Evolutionary conservation across 1,284 basidiomycete genomes (phyloP), one percentile per base, ranked within the genome.

Genomic region (Farysia itapuensis): DNA sequence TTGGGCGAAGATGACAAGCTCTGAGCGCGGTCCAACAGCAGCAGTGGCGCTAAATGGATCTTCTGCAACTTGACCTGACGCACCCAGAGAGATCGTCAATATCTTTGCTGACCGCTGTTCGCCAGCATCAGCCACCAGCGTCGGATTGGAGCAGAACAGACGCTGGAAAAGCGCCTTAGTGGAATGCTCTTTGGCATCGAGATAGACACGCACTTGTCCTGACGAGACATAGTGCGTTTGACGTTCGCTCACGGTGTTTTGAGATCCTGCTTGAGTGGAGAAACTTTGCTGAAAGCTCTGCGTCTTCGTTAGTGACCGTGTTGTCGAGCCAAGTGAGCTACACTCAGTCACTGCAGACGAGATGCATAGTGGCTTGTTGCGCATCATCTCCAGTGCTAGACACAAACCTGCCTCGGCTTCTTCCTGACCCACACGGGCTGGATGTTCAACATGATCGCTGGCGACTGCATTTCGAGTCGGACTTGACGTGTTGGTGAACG

Each of bases 311-410:
- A 35, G 15, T 9, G 6, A 6, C 11, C 18, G 20, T 6, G 18
- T 8, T 8, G 9, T 9, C 6, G 34, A 11, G 7, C 18, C 20
- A 11, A 8, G 19, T 9, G 8, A 8, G 12, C 51, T 51, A 9
- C 29, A 29, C n/a, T 63, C 43, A 9, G 16, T 18, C 19, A 45
- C 28, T 6, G 58, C 39, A 4, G 49, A 45, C 0, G 52, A 32
- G 12, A 70, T 43, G 19, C 43, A 47, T 1, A 74, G 47, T 5
- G 70, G 58, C 12, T 58, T 50, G 39, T 74, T 69, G 4, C 72
- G 67, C 5, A 74, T 63, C 70, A 74, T 74, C 42, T 74, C 70
- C 21, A 74, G 44, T 0, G 72, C 68, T 19, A 74, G 41, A 41
- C 70, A 69, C 21, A 74, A 42, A 20, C 67, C 71, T n/a, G 64